phyloP scores from a whole-genome alignment of 495 filamentous ascomycete genomes.

The Penicillium simplicissimum region DNA sequence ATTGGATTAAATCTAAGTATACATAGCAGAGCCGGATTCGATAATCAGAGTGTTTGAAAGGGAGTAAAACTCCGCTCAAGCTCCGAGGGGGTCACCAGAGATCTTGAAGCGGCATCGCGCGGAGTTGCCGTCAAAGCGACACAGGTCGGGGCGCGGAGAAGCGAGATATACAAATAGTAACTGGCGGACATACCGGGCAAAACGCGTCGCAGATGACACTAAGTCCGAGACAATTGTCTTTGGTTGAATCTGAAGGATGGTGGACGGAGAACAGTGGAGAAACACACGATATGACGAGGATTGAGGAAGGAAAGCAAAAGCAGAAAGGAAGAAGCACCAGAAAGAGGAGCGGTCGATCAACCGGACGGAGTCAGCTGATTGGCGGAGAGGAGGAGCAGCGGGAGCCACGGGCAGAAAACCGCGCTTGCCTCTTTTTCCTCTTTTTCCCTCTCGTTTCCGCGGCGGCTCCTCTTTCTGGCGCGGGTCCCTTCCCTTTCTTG shows the following conservation, averaged over 20 bases:
- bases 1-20: not conserved
- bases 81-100: not conserved
- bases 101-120: not conserved
- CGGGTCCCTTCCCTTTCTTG: conserved; percentile 21
- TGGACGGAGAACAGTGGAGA: conserved; percentile 5
- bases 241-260: not conserved
- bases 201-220: conserved; percentile 23
- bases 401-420: conserved; percentile 33
- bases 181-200: conserved; percentile 23
- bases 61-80: not conserved
- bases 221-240: conserved; percentile 5
- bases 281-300: conserved; percentile 26
- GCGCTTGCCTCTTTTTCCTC: conserved; percentile 1
- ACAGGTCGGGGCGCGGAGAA: conserved; percentile 3
- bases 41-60: not conserved
- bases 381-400: conserved; percentile 48
- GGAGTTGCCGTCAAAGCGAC: conserved; percentile 12
- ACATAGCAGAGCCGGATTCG: not conserved
- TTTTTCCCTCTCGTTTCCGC: not conserved
- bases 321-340: conserved; percentile 17
- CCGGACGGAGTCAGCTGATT: conserved; percentile 38
- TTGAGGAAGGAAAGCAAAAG: conserved; percentile 23
- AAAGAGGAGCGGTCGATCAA: conserved; percentile 47
- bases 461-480: conserved; percentile 3
- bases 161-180: conserved; percentile 3